Conservation (phyloP, 306 rosid species). For the Trichosanthes truncata region DNA sequence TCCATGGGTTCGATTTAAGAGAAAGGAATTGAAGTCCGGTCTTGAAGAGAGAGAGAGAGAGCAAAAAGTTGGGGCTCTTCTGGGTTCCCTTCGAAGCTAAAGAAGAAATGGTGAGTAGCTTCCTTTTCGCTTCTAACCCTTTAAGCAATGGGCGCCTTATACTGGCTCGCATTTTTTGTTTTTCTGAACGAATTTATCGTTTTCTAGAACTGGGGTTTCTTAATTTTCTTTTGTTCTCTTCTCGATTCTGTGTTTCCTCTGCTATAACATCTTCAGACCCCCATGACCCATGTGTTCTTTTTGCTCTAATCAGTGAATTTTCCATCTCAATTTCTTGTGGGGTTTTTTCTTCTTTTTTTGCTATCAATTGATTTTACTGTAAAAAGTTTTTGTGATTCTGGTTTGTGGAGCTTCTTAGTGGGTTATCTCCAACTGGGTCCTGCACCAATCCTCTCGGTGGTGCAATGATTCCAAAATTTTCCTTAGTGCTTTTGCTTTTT, state of each 20-base stretch:
- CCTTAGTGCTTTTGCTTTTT: not conserved
- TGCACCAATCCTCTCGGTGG: not conserved
- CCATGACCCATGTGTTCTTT: conserved; percentile 3
- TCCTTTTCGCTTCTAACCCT: conserved; percentile 3
- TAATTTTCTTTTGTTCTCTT: not conserved
- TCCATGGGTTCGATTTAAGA: conserved; percentile 34
- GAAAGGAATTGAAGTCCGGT: conserved; percentile 28
- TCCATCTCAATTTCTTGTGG: not conserved
- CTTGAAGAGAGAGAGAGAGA: conserved; percentile 11
- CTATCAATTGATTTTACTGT: not conserved
- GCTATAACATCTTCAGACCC: not conserved
- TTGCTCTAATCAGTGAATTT: not conserved
- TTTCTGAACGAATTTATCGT: not conserved
- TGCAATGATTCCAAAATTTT: not conserved
- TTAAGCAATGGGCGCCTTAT: not conserved
- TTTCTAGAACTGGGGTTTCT: not conserved
- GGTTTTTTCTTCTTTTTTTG: not conserved
- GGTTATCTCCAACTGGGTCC: conserved; percentile 19
- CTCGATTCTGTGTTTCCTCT: conserved; percentile 4
- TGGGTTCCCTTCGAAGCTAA: conserved; percentile 9
- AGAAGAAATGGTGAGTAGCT: conserved; percentile 24
- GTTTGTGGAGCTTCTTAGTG: conserved; percentile 8
- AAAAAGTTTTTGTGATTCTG: not conserved
- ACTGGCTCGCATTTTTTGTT: not conserved
- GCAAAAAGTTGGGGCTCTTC: conserved; percentile 11